Evolutionary conservation across 305 asterid genomes (phyloP).

Genomic region (Rubia peregrina): DNA sequence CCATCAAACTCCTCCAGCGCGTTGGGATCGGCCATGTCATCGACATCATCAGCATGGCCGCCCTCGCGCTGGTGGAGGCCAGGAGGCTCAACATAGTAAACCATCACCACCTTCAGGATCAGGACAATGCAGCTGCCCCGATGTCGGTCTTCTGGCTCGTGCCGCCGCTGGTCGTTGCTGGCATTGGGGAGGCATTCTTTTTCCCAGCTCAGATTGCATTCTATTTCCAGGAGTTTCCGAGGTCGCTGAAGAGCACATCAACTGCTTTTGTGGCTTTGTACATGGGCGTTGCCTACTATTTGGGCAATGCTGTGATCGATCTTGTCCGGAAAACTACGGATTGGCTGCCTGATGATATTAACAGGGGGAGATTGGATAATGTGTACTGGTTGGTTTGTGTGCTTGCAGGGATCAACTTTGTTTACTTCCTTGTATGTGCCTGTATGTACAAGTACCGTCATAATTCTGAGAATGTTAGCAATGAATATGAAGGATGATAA

Average conservation of each 20-base stretch:
- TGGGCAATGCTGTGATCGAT: constrained; percentile 55
- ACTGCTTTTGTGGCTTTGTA: constrained; percentile 66
- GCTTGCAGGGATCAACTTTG: constrained; percentile 44
- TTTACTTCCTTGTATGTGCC: constrained; percentile 48
- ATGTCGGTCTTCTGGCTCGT: constrained; percentile 72
- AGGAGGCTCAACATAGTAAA: constrained; percentile 34
- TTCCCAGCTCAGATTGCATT: constrained; percentile 67
- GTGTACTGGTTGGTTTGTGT: constrained; percentile 56
- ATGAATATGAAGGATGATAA: constrained; percentile 4
- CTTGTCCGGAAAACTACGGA: constrained; percentile 36
- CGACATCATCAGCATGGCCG: constrained; percentile 59
- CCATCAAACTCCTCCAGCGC: constrained; percentile 46
- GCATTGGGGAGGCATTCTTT: constrained; percentile 70
- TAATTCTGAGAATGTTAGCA: constrained; percentile 26
- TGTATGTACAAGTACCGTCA: constrained; percentile 39
- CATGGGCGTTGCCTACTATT: constrained; percentile 54
- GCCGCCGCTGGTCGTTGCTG: constrained; percentile 60
- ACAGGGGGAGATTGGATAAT: constrained; percentile 60
- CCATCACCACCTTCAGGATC: constrained; percentile 16
- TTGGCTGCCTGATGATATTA: constrained; percentile 73
- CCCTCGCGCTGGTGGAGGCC: constrained; percentile 53
- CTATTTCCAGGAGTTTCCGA: constrained; percentile 74
- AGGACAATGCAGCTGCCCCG: constrained; percentile 22
- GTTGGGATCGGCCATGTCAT: constrained; percentile 63
- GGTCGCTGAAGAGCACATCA: constrained; percentile 50